Evolutionary conservation across 2,329 filamentous ascomycete species (phyloP), one percentile per base, ranked within the genome.

Genomic region (Daldinia sp.): DNA sequence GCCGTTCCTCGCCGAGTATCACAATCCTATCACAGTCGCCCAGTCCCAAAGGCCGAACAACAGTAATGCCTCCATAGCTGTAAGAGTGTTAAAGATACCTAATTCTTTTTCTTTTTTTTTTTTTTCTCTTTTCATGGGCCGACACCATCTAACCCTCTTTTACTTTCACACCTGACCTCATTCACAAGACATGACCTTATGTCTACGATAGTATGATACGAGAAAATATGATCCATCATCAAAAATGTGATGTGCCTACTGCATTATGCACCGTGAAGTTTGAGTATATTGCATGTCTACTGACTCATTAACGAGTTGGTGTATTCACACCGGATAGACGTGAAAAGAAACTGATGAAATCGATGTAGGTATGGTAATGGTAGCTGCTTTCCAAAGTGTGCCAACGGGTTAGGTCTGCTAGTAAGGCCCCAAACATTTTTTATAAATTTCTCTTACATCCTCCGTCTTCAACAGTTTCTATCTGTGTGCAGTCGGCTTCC

Each of bases 181-280:
- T 42, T 35, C n/a, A 56, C 54, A 35, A 13, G 39, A 54, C n/a
- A 5, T 20, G 48, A 10, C 37, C 30, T 33, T 44, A 35, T 51
- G 33, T 28, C n/a, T 18, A 44, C 54, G 53, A 41, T 18, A 51
- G 13, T 28, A 59, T 58, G 53, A 59, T 55, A 37, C n/a, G 50
- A 30, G 18, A 48, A 15, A 48, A 63, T 50, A 30, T 63, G 63
- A 60, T 37, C 28, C 12, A 26, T 57, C 35, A 55, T 37, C 18
- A 33, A 35, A 26, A 18, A 6, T 64, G 41, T 61, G 61, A 65
- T 60, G 41, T 23, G 42, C 46, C 39, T 12, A 41, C n/a, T 7
- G 55, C 23, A 42, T 30, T 18, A 42, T 26, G 26, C n/a, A 10
- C 53, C 41, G 13, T 12, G 20, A 12, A 18, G 37, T 23, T 42